Base-by-base conservation (phyloP, 208 protist genomes). In the Trypanosoma boissoni region DNA sequence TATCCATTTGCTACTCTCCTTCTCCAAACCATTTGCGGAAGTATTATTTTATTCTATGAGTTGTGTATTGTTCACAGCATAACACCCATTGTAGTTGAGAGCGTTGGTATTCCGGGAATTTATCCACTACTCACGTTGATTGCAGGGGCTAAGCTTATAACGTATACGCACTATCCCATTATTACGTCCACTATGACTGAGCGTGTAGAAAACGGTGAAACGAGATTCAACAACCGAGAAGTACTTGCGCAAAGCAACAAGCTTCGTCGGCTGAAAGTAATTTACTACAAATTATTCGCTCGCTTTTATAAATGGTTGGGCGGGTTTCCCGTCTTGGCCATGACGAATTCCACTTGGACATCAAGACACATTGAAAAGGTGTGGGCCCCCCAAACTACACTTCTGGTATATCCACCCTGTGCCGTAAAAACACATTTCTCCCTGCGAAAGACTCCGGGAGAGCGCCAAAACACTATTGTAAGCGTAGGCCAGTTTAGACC, bases 151-250 rank as follows among this genome's bases (percentile, higher is more conserved):
- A 63, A 34, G 0, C 88, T 99, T 4, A 83, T 80, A 2, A 90
- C 75, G 42, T 99, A 99, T 72, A 93, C 95, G 1, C 99, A 99
- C 75, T 99, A 99, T 73, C 98, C 98, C 21, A 93, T 97, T 10
- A 97, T 99, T 31, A 92, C 86, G 20, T 74, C 76, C 7, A 70
- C 80, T 41, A 97, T 97, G 92, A 63, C 78, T 10, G 44, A 73
- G 45, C 62, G 76, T 10, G 83, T 96, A 57, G 56, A 70, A 31
- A 63, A 23, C 34, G 58, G 85, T 12, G 44, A 62, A 37, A 61
- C 29, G 8, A 34, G 76, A 9, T 83, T 85, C 71, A 98, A 94
- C 49, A 98, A 98, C 64, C 21, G 60, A n/a, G 51, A 28, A 1
- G n/a, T 60, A 21, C 59, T 97, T 14, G 70, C 83, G 4, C 42